A percentile compares a stretch with the other conserved stretches of the same genome.
Evolutionary conservation across 805 yeast species (phyloP).

Genomic region (Cephaloascus albidus): DNA sequence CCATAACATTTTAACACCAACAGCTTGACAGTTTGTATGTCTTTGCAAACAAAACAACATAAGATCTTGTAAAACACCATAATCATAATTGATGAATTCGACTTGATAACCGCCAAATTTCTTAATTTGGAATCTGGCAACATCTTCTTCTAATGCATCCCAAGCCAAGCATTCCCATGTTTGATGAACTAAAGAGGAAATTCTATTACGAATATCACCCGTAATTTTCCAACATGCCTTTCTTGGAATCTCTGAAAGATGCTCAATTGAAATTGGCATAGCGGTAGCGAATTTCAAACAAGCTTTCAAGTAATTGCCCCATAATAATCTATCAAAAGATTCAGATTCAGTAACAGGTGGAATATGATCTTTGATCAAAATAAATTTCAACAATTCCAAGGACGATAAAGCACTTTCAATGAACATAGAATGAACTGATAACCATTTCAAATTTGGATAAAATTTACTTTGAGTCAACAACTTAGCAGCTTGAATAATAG

Average conservation of each 20-base stretch:
- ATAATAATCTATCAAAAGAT: slow-evolving; percentile 46
- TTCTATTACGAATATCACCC: slow-evolving; percentile 51
- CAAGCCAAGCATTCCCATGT: slow-evolving; percentile 74
- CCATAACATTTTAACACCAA: slow-evolving; percentile 64
- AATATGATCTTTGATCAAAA: slow-evolving; percentile 37
- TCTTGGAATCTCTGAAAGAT: slow-evolving; percentile 62
- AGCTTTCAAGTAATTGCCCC: slow-evolving; percentile 60
- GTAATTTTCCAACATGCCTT: slow-evolving; percentile 59
- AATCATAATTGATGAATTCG: slow-evolving; percentile 46
- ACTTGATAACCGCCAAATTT: slow-evolving; percentile 67
- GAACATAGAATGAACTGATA: slow-evolving; percentile 52
- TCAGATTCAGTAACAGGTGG: slow-evolving; percentile 45
- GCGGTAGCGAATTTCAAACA: slow-evolving; percentile 51
- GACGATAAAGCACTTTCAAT: slow-evolving; percentile 47
- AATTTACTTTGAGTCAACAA: slow-evolving; percentile 43
- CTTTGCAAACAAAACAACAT: slow-evolving; percentile 62
- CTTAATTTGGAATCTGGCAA: slow-evolving; percentile 46
- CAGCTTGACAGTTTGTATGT: slow-evolving; percentile 47
- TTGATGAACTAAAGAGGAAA: slow-evolving; percentile 43
- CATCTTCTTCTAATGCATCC: slow-evolving; percentile 46
- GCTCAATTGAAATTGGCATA: slow-evolving; percentile 63
- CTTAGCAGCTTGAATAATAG: slow-evolving; percentile 39
- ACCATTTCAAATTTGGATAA: slow-evolving; percentile 67
- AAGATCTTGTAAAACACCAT: slow-evolving; percentile 53
- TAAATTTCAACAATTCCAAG: slow-evolving; percentile 42